Evolutionary conservation across 306 rosid species (phyloP).

Genomic region (Fagus crenata): DNA sequence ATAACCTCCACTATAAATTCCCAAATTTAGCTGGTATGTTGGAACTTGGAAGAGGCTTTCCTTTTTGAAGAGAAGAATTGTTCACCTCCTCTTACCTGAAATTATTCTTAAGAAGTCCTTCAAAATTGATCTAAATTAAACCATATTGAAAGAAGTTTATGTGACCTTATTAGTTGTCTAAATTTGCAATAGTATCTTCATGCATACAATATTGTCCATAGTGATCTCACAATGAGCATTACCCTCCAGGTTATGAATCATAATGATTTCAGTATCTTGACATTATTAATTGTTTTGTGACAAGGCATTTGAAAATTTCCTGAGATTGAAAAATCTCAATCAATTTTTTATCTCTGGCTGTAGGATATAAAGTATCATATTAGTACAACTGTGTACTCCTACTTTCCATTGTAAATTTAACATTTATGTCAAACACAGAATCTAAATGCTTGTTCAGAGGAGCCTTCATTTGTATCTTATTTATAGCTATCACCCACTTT

Average conservation of each 20-base stretch:
- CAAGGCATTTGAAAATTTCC: neutral
- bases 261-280: neutral
- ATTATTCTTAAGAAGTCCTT: neutral
- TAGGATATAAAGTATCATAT: neutral
- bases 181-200: neutral
- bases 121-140: neutral
- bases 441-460: neutral
- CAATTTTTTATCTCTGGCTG: neutral
- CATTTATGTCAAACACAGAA: neutral
- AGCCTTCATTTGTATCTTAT: neutral
- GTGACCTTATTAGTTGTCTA: neutral
- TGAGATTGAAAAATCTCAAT: neutral
- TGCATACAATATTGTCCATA: neutral
- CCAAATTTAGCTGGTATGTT: slow-evolving; percentile 19
- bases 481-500: neutral
- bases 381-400: too few relatives aligned
- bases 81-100: neutral
- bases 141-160: slow-evolving; percentile 4
- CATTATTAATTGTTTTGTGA: neutral
- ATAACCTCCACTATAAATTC: slow-evolving; percentile 26
- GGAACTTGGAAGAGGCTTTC: neutral
- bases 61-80: slow-evolving; percentile 4
- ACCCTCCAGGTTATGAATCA: neutral
- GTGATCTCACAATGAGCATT: neutral
- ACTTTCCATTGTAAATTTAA: too few relatives aligned